Evolutionary conservation across 768 basidiomycete genomes (phyloP).

Genomic region (Mycena floridula): DNA sequence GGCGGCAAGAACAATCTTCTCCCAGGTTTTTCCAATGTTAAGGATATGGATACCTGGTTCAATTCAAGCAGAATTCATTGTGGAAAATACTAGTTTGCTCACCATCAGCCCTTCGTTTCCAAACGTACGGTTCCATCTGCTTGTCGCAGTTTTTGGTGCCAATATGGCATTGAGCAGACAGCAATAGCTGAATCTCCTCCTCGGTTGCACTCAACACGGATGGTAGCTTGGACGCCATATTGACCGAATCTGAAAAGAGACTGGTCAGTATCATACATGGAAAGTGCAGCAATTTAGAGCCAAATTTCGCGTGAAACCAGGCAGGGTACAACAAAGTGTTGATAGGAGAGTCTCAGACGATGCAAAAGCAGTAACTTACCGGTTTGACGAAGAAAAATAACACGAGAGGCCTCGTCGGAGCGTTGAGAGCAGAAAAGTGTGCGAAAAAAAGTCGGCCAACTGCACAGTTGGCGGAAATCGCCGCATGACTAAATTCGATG

Average conservation of each 20-base stretch:
- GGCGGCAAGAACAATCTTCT: constrained; percentile 97
- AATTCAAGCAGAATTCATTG: not conserved
- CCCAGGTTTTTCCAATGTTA: constrained; percentile 99
- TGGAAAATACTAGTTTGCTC: constrained; percentile 9
- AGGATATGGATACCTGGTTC: constrained; percentile 85
- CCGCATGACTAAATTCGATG: too few species aligned
- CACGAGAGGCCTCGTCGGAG: too few species aligned
- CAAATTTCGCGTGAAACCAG: too few species aligned
- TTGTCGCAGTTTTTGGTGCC: constrained; percentile 99
- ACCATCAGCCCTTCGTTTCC: constrained; percentile 96
- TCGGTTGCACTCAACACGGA: constrained; percentile 90
- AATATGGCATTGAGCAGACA: constrained; percentile 94
- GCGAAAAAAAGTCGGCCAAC: too few species aligned
- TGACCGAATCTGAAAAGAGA: constrained; percentile 26
- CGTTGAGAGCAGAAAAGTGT: too few species aligned
- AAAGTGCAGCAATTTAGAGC: too few species aligned
- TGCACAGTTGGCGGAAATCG: too few species aligned
- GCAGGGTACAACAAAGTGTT: too few species aligned
- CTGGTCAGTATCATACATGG: too few species aligned
- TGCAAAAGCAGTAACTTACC: too few species aligned
- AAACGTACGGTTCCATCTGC: constrained; percentile 98
- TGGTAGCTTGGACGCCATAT: constrained; percentile 86
- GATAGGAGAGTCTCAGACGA: too few species aligned
- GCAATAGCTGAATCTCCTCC: constrained; percentile 93
- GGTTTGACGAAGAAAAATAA: too few species aligned